Conservation (phyloP, 2,329 filamentous ascomycete genomes). For the Elsinoe batatas region DNA sequence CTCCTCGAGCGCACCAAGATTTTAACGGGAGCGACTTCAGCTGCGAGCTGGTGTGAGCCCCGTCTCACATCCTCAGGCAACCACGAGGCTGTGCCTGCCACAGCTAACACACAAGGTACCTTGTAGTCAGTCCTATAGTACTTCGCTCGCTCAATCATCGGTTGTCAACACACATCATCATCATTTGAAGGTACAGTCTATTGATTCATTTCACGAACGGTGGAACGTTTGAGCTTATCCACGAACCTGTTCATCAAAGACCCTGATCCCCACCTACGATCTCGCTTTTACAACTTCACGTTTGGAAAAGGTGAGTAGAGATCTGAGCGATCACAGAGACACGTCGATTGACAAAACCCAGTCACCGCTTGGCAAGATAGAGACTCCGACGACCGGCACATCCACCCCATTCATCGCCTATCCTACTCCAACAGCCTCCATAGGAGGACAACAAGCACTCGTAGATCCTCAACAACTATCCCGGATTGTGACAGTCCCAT, state of each 20-base stretch:
- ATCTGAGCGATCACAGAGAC: neutral
- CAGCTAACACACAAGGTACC: neutral
- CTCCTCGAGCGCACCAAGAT: neutral
- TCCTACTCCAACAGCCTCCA: neutral
- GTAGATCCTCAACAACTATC: neutral
- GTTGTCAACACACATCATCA: neutral
- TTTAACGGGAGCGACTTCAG: neutral
- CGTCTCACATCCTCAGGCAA: neutral
- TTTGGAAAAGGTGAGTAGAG: neutral
- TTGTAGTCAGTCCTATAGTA: neutral
- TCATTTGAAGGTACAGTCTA: neutral
- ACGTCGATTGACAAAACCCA: neutral
- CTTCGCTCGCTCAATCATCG: too few species aligned
- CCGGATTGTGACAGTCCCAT: neutral
- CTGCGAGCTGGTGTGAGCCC: neutral
- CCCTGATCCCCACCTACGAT: neutral
- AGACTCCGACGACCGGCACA: neutral
- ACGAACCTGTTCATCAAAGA: slow-evolving; percentile 9
- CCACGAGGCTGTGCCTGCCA: neutral
- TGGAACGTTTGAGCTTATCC: neutral
- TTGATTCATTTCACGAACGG: neutral
- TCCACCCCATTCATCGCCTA: neutral
- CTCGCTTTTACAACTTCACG: neutral
- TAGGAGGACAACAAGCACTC: neutral
- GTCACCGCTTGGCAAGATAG: neutral